Evolutionary conservation across 164 flowering plant genomes (phyloP).

Genomic region (Vitis rotundifolia): DNA sequence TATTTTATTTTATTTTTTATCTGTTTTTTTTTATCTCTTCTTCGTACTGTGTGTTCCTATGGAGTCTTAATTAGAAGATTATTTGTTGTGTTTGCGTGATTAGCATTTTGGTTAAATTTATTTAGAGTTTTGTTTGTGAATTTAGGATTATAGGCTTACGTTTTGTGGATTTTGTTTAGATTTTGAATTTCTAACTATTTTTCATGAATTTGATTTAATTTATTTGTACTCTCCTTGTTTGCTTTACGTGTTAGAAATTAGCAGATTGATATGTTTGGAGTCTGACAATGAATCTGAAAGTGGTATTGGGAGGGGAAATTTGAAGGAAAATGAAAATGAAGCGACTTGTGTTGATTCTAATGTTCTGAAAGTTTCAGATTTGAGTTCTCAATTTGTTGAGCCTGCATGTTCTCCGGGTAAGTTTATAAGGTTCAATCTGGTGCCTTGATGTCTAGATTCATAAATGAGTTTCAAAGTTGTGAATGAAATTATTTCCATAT

Average conservation of each 20-base stretch:
- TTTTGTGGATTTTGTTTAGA: not conserved
- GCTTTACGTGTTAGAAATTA: slow-evolving; percentile 31
- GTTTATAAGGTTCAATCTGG: not conserved
- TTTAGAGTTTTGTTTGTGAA: not conserved
- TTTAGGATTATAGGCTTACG: not conserved
- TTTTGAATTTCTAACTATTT: not conserved
- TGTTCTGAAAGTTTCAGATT: slow-evolving; percentile 12
- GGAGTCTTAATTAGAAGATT: no score
- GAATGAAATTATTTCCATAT: not conserved
- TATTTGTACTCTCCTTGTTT: not conserved
- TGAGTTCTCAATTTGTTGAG: slow-evolving; percentile 15
- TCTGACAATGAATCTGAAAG: slow-evolving; percentile 66
- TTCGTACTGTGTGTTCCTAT: no score
- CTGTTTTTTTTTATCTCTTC: no score
- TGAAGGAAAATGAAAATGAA: slow-evolving; percentile 26
- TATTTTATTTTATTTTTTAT: no score
- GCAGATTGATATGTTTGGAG: slow-evolving; percentile 55
- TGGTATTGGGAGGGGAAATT: slow-evolving; percentile 16
- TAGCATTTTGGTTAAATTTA: not conserved
- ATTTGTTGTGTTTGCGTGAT: not conserved
- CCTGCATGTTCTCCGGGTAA: slow-evolving; percentile 26
- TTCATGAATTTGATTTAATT: slow-evolving; percentile 4
- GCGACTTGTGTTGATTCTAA: slow-evolving; percentile 16
- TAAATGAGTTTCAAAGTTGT: not conserved
- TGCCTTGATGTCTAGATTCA: not conserved